Base-by-base conservation (phyloP, 1,284 basidiomycete species). In the Agroathelia rolfsii region DNA sequence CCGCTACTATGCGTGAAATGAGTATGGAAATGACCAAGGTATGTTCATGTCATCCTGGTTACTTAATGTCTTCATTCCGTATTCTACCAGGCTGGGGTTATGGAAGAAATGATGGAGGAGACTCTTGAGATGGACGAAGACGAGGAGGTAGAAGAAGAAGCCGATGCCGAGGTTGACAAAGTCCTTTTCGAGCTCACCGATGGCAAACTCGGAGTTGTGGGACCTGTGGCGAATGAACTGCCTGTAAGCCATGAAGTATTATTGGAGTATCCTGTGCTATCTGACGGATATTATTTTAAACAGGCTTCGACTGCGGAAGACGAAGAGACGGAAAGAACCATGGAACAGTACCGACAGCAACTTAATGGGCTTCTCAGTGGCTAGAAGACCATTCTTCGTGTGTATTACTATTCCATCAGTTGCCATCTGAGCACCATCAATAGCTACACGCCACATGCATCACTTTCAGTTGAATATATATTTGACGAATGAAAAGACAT, bases 21-120 rank as follows among this genome's bases (percentile, higher is more conserved):
- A 88, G 83, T 48, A 87, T 92, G 76, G 94, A 98, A 58, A 96
- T 98, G 92, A 96, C 88, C 44, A 97, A 97, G 74, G 89, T 85
- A 39, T 14, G 55, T 32, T 21, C 32, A 15, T 12, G 18, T 14
- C 16, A 26, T 1, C 19, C 11, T 23, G 8, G 22, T 26, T 17
- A 20, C 31, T 14, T 8, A n/a, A n/a, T n/a, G n/a, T 24, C 21
- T 32, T 10, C 30, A 39, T 23, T 18, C 34, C 25, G 30, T 31
- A 14, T 13, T 16, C 19, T 20, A 23, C 8, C 37, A 94, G 89
- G 87, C 87, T 27, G 89, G 89, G 3, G 85, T 94, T 36, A 76
- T 93, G 72, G 88, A 90, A 45, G 89, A 94, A 50, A 93, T 93
- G 88, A 60, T 93, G 40, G 84, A 88, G 36, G 88, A 92, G 48